Percentiles rank a stretch among this genome's conserved stretches.
phyloP scores from a whole-genome alignment of 352 stramenopile genomes.

The Phytophthora foliorum region DNA sequence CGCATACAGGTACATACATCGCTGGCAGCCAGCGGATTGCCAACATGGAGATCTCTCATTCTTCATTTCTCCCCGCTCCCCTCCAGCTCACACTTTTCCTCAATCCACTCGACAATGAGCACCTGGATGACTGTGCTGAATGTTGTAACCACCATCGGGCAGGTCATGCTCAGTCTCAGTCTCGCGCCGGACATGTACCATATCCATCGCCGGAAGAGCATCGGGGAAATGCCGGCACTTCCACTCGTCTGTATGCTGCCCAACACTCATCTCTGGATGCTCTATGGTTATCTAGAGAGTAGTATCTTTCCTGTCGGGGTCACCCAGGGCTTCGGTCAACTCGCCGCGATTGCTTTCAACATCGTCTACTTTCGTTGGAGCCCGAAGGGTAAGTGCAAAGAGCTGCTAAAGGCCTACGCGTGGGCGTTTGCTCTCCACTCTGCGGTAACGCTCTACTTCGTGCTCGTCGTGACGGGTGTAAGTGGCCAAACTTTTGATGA shows the following conservation, averaged over 20 bases:
- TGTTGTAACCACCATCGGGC: slow-evolving; percentile 22
- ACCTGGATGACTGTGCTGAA: slow-evolving; percentile 24
- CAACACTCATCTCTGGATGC: slow-evolving; percentile 32
- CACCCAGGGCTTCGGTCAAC: slow-evolving; percentile 24
- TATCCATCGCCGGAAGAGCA: slow-evolving; percentile 23
- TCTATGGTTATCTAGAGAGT: slow-evolving; percentile 31
- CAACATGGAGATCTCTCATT: slow-evolving; percentile 1
- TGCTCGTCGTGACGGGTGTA: slow-evolving; percentile 36
- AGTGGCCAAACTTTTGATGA: slow-evolving; percentile 28
- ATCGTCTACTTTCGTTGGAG: slow-evolving; percentile 32
- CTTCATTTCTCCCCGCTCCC: slow-evolving; percentile 4
- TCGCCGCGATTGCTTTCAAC: slow-evolving; percentile 23
- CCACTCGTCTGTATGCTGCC: slow-evolving; percentile 24
- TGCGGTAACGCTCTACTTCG: slow-evolving; percentile 40
- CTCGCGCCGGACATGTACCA: slow-evolving; percentile 29
- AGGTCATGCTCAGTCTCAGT: slow-evolving; percentile 32
- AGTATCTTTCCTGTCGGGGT: slow-evolving; percentile 34
- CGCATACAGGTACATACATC: background rate
- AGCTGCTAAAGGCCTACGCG: slow-evolving; percentile 9
- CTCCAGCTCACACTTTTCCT: background rate
- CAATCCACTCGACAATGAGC: slow-evolving; percentile 13
- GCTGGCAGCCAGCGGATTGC: background rate
- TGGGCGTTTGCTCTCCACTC: slow-evolving; percentile 13
- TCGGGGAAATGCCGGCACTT: slow-evolving; percentile 23
- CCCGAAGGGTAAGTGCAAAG: slow-evolving; percentile 8